A percentile compares a stretch with the other conserved stretches of the same genome.
phyloP scores from a whole-genome alignment of 75 land plant species.

The Selaginella moellendorffii region DNA sequence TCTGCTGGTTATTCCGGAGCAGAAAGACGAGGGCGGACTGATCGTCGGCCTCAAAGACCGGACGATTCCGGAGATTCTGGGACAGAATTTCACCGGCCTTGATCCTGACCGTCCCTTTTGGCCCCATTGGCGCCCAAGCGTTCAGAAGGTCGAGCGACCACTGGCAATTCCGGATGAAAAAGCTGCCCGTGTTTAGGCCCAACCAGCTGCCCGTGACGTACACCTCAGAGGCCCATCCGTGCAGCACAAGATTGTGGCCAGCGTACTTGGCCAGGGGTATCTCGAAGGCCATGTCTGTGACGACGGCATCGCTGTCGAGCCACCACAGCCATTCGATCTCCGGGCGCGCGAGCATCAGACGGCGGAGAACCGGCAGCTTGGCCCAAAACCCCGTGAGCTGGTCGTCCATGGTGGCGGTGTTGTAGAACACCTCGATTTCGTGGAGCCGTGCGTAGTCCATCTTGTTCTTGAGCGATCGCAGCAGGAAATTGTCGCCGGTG shows the following conservation, averaged over 20 bases:
- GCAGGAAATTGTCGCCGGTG: conserved; percentile 65
- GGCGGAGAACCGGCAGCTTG: conserved; percentile 49
- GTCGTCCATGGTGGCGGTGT: conserved; percentile 43
- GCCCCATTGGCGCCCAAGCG: conserved; percentile 75
- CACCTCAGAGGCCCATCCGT: conserved; percentile 52
- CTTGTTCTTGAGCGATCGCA: conserved; percentile 80
- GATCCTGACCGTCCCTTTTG: conserved; percentile 32
- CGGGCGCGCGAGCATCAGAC: conserved; percentile 74
- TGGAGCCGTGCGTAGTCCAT: conserved; percentile 73
- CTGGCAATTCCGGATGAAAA: conserved; percentile 78
- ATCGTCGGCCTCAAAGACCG: conserved; percentile 61
- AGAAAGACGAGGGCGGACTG: conserved; percentile 67
- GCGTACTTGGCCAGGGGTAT: conserved; percentile 49
- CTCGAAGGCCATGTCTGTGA: conserved; percentile 88
- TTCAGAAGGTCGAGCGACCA: conserved; percentile 81
- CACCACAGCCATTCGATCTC: conserved; percentile 95
- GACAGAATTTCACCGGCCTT: conserved; percentile 35
- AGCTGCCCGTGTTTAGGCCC: conserved; percentile 62
- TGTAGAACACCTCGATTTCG: conserved; percentile 69
- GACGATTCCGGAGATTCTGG: conserved; percentile 38
- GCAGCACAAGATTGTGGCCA: conserved; percentile 48
- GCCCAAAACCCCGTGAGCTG: conserved; percentile 62
- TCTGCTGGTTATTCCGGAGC: conserved; percentile 38
- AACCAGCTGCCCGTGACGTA: conserved; percentile 54
- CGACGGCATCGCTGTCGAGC: conserved; percentile 82